Conservation (phyloP, 129 eudicot species). For the Tanacetum coccineum region DNA sequence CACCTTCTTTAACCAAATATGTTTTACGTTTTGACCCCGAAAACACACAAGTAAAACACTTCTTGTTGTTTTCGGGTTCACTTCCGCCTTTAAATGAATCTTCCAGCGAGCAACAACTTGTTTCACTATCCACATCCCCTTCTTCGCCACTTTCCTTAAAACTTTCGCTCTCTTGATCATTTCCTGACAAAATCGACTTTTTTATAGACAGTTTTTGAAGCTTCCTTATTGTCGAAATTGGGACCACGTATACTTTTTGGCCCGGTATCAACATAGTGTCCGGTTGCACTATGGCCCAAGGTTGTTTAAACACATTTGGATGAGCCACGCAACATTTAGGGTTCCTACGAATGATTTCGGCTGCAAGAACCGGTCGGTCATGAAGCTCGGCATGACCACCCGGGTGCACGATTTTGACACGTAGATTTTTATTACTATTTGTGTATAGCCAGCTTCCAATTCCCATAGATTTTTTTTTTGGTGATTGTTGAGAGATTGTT, state of each 20-base stretch:
- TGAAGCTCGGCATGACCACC: constrained; percentile 78
- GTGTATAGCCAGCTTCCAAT: constrained; percentile 59
- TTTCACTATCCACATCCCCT: constrained; percentile 10
- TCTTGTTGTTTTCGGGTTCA: constrained; percentile 6
- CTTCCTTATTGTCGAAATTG: constrained; percentile 45
- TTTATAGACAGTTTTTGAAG: constrained; percentile 43
- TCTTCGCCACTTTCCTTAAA: background rate
- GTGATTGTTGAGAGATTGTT: background rate
- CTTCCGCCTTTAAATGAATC: constrained; percentile 22
- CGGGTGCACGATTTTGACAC: constrained; percentile 63
- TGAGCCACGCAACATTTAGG: constrained; percentile 64
- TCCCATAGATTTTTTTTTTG: constrained; percentile 30
- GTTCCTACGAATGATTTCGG: constrained; percentile 51
- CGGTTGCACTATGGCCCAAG: constrained; percentile 61
- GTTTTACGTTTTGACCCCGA: constrained; percentile 27
- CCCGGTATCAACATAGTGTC: constrained; percentile 58
- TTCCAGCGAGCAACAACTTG: constrained; percentile 37
- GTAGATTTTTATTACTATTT: constrained; percentile 40
- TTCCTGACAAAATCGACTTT: constrained; percentile 20
- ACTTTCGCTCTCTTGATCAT: constrained; percentile 2
- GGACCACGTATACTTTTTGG: constrained; percentile 57
- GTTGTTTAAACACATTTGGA: constrained; percentile 62
- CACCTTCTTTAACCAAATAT: constrained; percentile 12
- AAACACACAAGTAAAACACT: constrained; percentile 30
- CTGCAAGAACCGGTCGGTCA: constrained; percentile 49